Conservation (phyloP, 305 asterid species). For the Ajuga reptans region DNA sequence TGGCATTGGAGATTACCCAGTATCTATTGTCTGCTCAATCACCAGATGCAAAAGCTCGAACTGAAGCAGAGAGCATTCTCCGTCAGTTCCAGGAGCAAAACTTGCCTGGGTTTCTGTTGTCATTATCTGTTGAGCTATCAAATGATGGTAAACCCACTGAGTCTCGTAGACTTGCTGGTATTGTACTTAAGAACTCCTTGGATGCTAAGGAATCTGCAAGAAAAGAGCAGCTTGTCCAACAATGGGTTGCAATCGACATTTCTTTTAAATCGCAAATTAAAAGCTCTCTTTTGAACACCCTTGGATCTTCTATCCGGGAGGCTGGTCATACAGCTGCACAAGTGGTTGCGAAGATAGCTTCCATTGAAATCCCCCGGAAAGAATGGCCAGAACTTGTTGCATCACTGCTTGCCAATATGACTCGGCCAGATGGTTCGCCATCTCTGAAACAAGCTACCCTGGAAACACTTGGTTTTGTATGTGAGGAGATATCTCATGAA, state of each 20-base stretch:
- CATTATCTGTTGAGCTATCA: slow-evolving; percentile 69
- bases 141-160: slow-evolving; percentile 70
- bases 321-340: slow-evolving; percentile 82
- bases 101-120: slow-evolving; percentile 62
- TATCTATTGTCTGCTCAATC: slow-evolving; percentile 81
- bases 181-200: slow-evolving; percentile 74
- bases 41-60: slow-evolving; percentile 63
- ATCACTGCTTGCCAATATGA: slow-evolving; percentile 55
- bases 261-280: slow-evolving; percentile 63
- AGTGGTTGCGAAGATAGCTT: slow-evolving; percentile 84
- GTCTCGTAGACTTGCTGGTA: slow-evolving; percentile 84
- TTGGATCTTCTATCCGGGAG: slow-evolving; percentile 54
- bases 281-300: slow-evolving; percentile 52
- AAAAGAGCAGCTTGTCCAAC: slow-evolving; percentile 53
- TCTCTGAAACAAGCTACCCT: slow-evolving; percentile 73
- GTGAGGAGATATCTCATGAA: slow-evolving; percentile 76
- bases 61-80: slow-evolving; percentile 56
- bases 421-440: slow-evolving; percentile 51
- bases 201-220: slow-evolving; percentile 69
- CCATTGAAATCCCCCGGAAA: slow-evolving; percentile 71
- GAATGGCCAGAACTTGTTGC: slow-evolving; percentile 89
- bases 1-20: slow-evolving; percentile 77
- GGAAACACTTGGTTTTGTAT: slow-evolving; percentile 82
- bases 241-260: slow-evolving; percentile 61
- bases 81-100: slow-evolving; percentile 67